These are phyloP conservation scores for Euphorbia peplus DNA, from an alignment of 345 rosid species.

Conservation along the genomic window DNA sequence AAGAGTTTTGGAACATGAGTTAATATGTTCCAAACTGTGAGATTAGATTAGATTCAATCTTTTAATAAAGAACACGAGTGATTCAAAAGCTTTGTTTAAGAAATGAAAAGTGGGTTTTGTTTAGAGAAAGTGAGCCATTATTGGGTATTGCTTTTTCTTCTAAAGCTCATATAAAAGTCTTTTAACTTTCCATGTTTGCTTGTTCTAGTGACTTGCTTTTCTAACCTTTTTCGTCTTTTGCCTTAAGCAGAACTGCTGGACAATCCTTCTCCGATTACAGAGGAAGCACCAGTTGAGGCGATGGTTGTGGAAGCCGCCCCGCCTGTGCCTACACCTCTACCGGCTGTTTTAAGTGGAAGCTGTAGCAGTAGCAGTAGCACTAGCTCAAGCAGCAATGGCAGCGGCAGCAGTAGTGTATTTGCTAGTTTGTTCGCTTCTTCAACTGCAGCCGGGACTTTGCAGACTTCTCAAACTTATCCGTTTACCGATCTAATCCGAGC, in stretches of 20 bases:
- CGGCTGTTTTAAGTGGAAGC: constrained; percentile 44
- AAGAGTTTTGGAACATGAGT: background rate
- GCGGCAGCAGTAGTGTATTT: constrained; percentile 46
- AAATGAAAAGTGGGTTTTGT: constrained; percentile 23
- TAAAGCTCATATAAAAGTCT: constrained; percentile 18
- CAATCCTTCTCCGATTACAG: constrained; percentile 37
- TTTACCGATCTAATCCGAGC: constrained; percentile 48
- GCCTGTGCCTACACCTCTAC: background rate
- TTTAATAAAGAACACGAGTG: constrained; percentile 19
- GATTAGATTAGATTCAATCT: constrained; percentile 27
- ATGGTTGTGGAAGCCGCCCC: constrained; percentile 33
- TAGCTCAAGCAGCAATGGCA: constrained; percentile 49
- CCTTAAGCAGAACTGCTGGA: constrained; percentile 48
- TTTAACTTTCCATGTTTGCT: constrained; percentile 26
- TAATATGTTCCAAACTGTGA: constrained; percentile 10
- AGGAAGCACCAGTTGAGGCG: constrained; percentile 32
- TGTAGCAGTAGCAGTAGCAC: constrained; percentile 38
- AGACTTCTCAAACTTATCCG: constrained; percentile 45
- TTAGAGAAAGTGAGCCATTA: constrained; percentile 31
- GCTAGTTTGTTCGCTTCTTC: constrained; percentile 78
- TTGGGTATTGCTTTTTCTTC: constrained; percentile 33
- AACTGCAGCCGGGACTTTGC: constrained; percentile 52
- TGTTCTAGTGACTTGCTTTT: constrained; percentile 8
- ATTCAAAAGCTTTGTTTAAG: constrained; percentile 28
- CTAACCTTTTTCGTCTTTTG: constrained; percentile 4